Evolutionary conservation across 441 rosid genomes (phyloP), one percentile per base, ranked within the genome.

Genomic region (Adansonia madagascariensis): DNA sequence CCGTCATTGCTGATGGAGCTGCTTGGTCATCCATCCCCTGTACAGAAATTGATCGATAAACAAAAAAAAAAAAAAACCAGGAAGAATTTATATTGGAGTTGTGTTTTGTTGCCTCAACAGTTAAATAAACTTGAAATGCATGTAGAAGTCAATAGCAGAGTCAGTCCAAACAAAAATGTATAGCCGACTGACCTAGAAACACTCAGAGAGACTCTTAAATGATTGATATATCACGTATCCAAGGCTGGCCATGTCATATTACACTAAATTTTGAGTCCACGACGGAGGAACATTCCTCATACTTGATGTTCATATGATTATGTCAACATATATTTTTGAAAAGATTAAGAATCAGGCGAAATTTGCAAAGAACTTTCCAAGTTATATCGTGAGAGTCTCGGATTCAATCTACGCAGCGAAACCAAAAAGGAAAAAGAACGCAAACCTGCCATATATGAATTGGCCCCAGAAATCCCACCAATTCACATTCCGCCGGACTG

Each of bases 21-120:
- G 88, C 92, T 78, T 53, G 80, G 79, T 95, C 99, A 12, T 94
- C 94, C 92, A 85, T 90, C 78, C 99, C 99, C 98, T 94, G 89
- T 75, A 62, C 50, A 77, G 65, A 71, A 77, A 49, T 20, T 20
- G 55, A 77, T n/a, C 27, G 52, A 7, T 12, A 60, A 53, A 46
- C 17, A 46, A 0, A 17, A 1, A 43, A n/a, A 67, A 63, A 31
- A 31, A 2, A 0, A 27, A 27, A 27, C 43, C 39, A 27, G 7
- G 3, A 53, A 62, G 4, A 50, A 24, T 49, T 31, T 47, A 27
- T 7, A 8, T 31, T 14, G 6, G 6, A 63, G 35, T 44, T n/a
- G 17, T 0, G 27, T 43, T 22, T 53, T 1, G 44, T 18, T 11
- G 8, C 12, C 59, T 24, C 9, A 43, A 39, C 18, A 31, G 39